These are phyloP conservation scores for Pseudozyma hubeiensis DNA, from an alignment of 1,284 basidiomycete genomes.

Conservation along the genomic window DNA sequence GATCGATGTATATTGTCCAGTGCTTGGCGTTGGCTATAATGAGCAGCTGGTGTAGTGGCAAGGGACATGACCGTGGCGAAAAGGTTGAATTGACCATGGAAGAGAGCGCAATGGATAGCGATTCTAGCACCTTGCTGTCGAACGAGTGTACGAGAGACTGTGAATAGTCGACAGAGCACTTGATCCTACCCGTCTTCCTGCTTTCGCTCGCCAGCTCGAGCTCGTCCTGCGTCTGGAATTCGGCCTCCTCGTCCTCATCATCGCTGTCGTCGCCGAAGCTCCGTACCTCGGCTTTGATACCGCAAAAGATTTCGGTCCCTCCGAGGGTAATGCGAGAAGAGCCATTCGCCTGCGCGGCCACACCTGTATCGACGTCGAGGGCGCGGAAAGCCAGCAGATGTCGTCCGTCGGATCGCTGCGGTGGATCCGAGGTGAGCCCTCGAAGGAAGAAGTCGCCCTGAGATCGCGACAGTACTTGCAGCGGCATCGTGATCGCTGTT, in stretches of 20 bases:
- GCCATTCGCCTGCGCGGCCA: slow-evolving; percentile 57
- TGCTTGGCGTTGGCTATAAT: slow-evolving; percentile 57
- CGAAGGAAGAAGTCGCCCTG: slow-evolving; percentile 60
- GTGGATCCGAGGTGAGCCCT: slow-evolving; percentile 52
- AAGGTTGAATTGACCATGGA: slow-evolving; percentile 49
- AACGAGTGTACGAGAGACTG: slow-evolving; percentile 46
- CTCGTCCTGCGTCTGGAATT: slow-evolving; percentile 43
- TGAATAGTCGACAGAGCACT: slow-evolving; percentile 54
- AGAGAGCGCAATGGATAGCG: slow-evolving; percentile 37
- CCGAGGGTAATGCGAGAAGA: slow-evolving; percentile 56
- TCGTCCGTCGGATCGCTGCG: slow-evolving; percentile 57
- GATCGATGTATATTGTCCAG: slow-evolving; percentile 63
- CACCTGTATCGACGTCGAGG: slow-evolving; percentile 44
- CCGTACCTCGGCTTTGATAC: slow-evolving; percentile 60
- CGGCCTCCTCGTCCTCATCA: slow-evolving; percentile 42
- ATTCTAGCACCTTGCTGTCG: slow-evolving; percentile 41
- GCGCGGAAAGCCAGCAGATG: slow-evolving; percentile 53
- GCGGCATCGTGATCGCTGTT: slow-evolving; percentile 35
- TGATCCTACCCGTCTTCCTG: slow-evolving; percentile 42
- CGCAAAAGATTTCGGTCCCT: slow-evolving; percentile 61
- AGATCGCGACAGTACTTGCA: slow-evolving; percentile 57
- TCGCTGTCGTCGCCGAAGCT: slow-evolving; percentile 44
- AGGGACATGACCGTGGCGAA: slow-evolving; percentile 44
- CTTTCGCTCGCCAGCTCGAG: slow-evolving; percentile 38
- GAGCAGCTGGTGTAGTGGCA: slow-evolving; percentile 52